Evolutionary conservation across 371 early-diverging fungal genomes (phyloP).

Genomic region (Apophysomyces trapeziformis): DNA sequence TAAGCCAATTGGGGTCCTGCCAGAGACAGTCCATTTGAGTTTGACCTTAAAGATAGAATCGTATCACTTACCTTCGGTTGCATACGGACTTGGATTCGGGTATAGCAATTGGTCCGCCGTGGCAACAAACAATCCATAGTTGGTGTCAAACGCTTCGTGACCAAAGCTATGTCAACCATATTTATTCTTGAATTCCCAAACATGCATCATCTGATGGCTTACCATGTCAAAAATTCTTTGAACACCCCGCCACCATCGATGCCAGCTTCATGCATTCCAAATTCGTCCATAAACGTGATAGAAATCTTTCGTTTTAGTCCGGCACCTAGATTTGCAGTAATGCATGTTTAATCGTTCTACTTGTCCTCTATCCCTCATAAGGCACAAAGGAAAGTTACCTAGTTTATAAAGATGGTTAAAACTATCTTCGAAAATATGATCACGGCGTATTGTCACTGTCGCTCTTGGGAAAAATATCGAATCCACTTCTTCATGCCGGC

Average conservation of each 20-base stretch:
- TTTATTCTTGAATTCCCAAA: neutral
- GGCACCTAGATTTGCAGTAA: slow-evolving; percentile 32
- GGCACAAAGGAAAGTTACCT: slow-evolving; percentile 33
- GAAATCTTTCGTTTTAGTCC: slow-evolving; percentile 76
- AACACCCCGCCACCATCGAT: slow-evolving; percentile 93
- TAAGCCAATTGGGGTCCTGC: slow-evolving; percentile 65
- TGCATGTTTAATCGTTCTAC: neutral
- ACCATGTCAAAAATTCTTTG: slow-evolving; percentile 80
- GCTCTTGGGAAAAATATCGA: neutral
- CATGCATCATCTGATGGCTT: slow-evolving; percentile 27
- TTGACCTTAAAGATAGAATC: slow-evolving; percentile 3
- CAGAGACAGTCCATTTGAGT: neutral
- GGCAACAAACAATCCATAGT: slow-evolving; percentile 77
- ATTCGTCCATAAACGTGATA: slow-evolving; percentile 86
- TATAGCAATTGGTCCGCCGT: slow-evolving; percentile 82
- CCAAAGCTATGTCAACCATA: slow-evolving; percentile 49
- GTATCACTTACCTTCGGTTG: slow-evolving; percentile 49
- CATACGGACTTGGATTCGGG: slow-evolving; percentile 74
- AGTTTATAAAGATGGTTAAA: slow-evolving; percentile 67
- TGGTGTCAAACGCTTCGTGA: slow-evolving; percentile 83
- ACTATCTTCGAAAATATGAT: slow-evolving; percentile 89
- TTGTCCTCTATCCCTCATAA: neutral
- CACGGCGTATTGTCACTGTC: slow-evolving; percentile 71
- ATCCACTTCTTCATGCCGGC: slow-evolving; percentile 31
- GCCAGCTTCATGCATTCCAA: slow-evolving; percentile 89